Evolutionary conservation across 768 basidiomycete genomes (phyloP).

Genomic region (Chalciporus pseudorubinellus): DNA sequence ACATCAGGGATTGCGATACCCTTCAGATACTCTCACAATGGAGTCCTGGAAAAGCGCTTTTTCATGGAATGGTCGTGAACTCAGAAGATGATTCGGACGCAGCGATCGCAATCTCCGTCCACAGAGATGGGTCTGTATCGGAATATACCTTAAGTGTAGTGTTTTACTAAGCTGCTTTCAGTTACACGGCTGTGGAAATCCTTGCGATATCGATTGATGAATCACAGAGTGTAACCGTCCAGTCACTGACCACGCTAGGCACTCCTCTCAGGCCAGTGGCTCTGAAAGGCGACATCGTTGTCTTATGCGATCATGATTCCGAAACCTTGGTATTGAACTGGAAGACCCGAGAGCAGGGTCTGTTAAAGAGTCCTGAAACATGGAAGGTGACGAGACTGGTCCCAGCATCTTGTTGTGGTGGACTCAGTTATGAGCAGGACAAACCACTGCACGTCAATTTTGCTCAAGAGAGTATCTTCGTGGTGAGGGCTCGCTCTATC

Average conservation of each 20-base stretch:
- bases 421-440: slow-evolving; percentile 36
- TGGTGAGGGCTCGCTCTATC: slow-evolving; percentile 58
- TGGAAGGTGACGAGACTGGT: slow-evolving; percentile 28
- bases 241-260: slow-evolving; percentile 33
- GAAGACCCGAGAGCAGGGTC: slow-evolving; percentile 45
- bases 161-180: slow-evolving; percentile 17
- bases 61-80: slow-evolving; percentile 54
- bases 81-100: slow-evolving; percentile 42
- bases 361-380: slow-evolving; percentile 39
- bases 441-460: slow-evolving; percentile 53
- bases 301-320: slow-evolving; percentile 50
- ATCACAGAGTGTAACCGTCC: slow-evolving; percentile 24
- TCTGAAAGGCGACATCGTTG: slow-evolving; percentile 51
- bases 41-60: slow-evolving; percentile 52
- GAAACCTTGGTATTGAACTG: slow-evolving; percentile 58
- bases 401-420: not conserved
- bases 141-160: not conserved
- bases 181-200: slow-evolving; percentile 27
- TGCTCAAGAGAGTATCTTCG: slow-evolving; percentile 44
- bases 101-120: slow-evolving; percentile 49
- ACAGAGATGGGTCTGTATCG: slow-evolving; percentile 44
- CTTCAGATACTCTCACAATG: slow-evolving; percentile 44
- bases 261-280: slow-evolving; percentile 47
- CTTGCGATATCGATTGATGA: slow-evolving; percentile 20
- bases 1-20: slow-evolving; percentile 45